phyloP scores from a whole-genome alignment of 208 protist genomes.

The Leishmania gerbilli region DNA sequence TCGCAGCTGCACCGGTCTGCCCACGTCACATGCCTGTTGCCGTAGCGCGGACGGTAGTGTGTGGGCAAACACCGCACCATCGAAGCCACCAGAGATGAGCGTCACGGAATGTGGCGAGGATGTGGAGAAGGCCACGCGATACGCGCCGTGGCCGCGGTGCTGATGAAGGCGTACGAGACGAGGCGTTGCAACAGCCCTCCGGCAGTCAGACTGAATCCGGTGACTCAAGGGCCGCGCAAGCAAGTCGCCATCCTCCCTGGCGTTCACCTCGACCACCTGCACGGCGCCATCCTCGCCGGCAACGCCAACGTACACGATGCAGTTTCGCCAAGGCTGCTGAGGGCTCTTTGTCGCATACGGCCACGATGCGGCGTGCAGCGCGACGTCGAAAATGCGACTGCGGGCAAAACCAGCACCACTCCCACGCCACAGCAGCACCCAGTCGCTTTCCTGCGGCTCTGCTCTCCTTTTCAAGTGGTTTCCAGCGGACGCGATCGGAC shows the following conservation, averaged over 20 bases:
- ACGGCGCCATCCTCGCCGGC: slow-evolving; percentile 69
- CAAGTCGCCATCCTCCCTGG: not conserved
- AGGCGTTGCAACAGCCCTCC: not conserved
- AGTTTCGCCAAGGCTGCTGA: not conserved
- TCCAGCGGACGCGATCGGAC: not conserved
- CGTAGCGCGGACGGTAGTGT: not conserved
- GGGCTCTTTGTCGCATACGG: not conserved
- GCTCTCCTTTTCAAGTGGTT: not conserved
- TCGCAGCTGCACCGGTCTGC: not conserved
- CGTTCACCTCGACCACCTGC: slow-evolving; percentile 34
- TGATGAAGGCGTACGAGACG: slow-evolving; percentile 28
- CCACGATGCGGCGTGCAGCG: slow-evolving; percentile 23
- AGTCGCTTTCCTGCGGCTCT: slow-evolving; percentile 2
- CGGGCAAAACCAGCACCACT: slow-evolving; percentile 39
- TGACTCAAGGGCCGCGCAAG: not conserved
- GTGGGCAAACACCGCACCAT: slow-evolving; percentile 45
- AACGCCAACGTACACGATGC: slow-evolving; percentile 25
- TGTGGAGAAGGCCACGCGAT: slow-evolving; percentile 41
- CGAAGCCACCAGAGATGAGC: slow-evolving; percentile 58
- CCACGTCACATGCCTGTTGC: not conserved
- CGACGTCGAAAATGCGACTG: slow-evolving; percentile 72
- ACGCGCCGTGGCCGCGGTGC: slow-evolving; percentile 70
- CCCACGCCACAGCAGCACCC: slow-evolving; percentile 50
- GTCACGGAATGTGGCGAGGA: not conserved
- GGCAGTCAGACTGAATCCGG: not conserved